Base-by-base conservation (phyloP, 345 rosid species). In the Pistacia vera region DNA sequence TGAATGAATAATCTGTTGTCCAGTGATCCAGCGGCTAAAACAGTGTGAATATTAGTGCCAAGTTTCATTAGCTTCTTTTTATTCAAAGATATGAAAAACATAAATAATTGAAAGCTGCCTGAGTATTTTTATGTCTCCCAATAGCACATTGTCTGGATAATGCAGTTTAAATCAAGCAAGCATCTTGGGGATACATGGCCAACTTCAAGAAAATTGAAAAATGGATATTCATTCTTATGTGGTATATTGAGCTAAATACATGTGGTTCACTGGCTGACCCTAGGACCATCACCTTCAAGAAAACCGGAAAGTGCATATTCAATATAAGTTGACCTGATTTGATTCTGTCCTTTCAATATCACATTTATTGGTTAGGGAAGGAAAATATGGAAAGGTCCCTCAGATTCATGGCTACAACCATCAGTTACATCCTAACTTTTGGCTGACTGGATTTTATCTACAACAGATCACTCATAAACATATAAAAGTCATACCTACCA, bases 21-120 rank as follows among this genome's bases (percentile, higher is more conserved):
- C 80, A 20, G 85, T 82, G 76, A 91, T 88, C 97, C 93, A 92
- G 46, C 91, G 92, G 83, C 98, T 92, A 92, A 83, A 87, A 84
- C 77, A 79, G 61, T 71, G 74, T 66, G 79, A 68, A 78, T 66
- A 70, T 52, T 36, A 83, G 33, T 73, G 78, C 79, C 75, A 86
- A 74, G 51, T 79, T 73, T 73, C 51, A 63, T 56, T 46, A 75
- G 51, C 33, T 33, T 51, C 57, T 10, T 30, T 14, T 6, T 52
- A 63, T 28, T 66, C 5, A 57, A 51, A 35, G 60, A 67, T 66
- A 68, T 38, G 11, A 78, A 2, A 54, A 70, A 69, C 41, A 48
- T 17, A 60, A 30, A 68, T 35, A 49, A 51, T 17, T 35, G 1
- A 5, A 30, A 28, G 66, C 33, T 68, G 49, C 41, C 60, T 41